Percentiles rank a stretch among this genome's conserved stretches.
phyloP scores from a whole-genome alignment of 2,329 filamentous ascomycete genomes.

The Periconia macrospinosa region DNA sequence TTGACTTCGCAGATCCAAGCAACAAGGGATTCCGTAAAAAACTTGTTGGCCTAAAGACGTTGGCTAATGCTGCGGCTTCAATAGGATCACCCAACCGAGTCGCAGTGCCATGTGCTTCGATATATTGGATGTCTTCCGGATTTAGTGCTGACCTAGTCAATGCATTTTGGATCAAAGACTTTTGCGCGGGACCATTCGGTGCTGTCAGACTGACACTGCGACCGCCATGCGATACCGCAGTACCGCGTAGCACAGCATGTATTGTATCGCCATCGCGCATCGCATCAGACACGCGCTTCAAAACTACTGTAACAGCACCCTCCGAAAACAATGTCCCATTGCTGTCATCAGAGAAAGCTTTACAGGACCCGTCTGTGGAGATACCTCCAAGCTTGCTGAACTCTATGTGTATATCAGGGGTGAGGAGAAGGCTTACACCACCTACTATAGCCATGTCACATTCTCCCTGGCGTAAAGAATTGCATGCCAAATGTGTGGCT shows the following conservation, averaged over 20 bases:
- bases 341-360: constrained; percentile 19
- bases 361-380: constrained; percentile 12
- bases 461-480: constrained; percentile 14
- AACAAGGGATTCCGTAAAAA: no score
- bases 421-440: constrained; percentile 13
- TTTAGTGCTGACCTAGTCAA: constrained; percentile 19
- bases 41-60: not conserved
- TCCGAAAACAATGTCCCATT: constrained; percentile 27
- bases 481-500: constrained; percentile 16
- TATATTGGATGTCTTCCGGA: constrained; percentile 11
- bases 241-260: constrained; percentile 21
- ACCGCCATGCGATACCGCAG: constrained; percentile 49
- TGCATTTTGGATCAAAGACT: constrained; percentile 30
- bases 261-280: constrained; percentile 57
- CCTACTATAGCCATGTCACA: constrained; percentile 21
- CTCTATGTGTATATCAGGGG: constrained; percentile 2
- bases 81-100: constrained; percentile 47
- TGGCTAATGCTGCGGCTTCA: constrained; percentile 3
- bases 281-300: constrained; percentile 61
- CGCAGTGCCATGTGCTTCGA: constrained; percentile 53
- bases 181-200: constrained; percentile 54
- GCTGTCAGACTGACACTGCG: constrained; percentile 52
- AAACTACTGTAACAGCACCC: constrained; percentile 14
- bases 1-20: no score
- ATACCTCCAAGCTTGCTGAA: constrained; percentile 12